Evolutionary conservation across 2,329 filamentous ascomycete genomes (phyloP).

Genomic region (Diaporthe batatas): DNA sequence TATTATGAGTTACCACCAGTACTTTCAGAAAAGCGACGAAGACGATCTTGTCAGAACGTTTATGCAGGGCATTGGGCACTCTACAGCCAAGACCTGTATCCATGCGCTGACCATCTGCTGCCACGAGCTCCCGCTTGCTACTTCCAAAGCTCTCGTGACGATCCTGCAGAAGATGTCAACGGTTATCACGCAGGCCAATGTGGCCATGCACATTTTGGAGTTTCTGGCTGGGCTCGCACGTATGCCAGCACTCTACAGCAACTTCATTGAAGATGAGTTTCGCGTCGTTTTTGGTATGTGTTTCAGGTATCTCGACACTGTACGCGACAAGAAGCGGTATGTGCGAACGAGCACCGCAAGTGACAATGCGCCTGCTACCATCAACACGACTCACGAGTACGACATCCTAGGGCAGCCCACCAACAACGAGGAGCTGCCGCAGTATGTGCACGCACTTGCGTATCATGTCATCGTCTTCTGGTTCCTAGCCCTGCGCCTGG

Average conservation of each 20-base stretch:
- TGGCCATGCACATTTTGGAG: conserved; percentile 95
- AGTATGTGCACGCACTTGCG: conserved; percentile 93
- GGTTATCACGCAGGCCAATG: conserved; percentile 92
- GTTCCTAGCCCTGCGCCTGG: conserved; percentile 91
- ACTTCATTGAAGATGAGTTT: conserved; percentile 92
- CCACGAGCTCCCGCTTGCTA: conserved; percentile 90
- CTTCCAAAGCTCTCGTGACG: conserved; percentile 85
- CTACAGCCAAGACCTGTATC: conserved; percentile 92
- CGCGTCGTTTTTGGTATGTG: conserved; percentile 96
- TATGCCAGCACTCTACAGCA: conserved; percentile 85
- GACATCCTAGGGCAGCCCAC: conserved; percentile 51
- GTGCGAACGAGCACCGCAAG: conserved; percentile 61
- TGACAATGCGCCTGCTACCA: conserved; percentile 55
- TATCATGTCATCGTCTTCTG: conserved; percentile 98
- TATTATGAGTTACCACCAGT: conserved; percentile 89
- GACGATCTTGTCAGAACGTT: conserved; percentile 92
- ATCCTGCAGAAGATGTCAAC: conserved; percentile 95
- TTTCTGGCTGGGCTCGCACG: conserved; percentile 92
- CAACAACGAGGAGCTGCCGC: conserved; percentile 80
- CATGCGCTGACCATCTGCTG: conserved; percentile 96
- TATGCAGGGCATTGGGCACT: conserved; percentile 86
- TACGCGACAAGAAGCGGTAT: conserved; percentile 74
- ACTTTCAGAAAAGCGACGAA: conserved; percentile 86
- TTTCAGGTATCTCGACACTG: conserved; percentile 92
- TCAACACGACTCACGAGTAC: conserved; percentile 44